Conservation (phyloP, 768 basidiomycete genomes). For the Amanita fuliginea region DNA sequence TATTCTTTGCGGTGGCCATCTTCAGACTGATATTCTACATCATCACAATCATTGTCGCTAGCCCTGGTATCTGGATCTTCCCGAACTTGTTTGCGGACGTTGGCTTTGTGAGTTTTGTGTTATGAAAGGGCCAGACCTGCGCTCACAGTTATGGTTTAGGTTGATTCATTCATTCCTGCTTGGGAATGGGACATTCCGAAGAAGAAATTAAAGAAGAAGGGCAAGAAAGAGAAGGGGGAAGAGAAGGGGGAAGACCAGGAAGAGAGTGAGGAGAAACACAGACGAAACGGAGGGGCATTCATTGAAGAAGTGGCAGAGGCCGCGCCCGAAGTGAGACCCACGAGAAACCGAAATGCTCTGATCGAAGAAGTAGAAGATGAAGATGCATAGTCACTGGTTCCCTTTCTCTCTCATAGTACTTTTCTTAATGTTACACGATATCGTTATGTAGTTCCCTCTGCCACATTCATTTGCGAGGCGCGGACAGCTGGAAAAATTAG, state of each 20-base stretch:
- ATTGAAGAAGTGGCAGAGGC: slow-evolving; percentile 38
- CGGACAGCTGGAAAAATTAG: not conserved
- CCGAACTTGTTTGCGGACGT: slow-evolving; percentile 97
- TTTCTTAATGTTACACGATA: slow-evolving; percentile 2
- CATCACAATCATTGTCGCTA: slow-evolving; percentile 75
- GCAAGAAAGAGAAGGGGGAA: slow-evolving; percentile 32
- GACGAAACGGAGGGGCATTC: slow-evolving; percentile 29
- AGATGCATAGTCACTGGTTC: slow-evolving; percentile 14
- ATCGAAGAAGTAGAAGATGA: slow-evolving; percentile 36
- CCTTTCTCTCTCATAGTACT: not conserved
- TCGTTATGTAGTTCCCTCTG: not conserved
- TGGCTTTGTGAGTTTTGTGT: slow-evolving; percentile 70
- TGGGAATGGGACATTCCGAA: slow-evolving; percentile 96
- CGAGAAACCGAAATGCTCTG: slow-evolving; percentile 25
- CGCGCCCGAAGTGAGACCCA: slow-evolving; percentile 18
- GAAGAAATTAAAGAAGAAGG: slow-evolving; percentile 48
- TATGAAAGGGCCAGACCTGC: not conserved
- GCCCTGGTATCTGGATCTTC: slow-evolving; percentile 98
- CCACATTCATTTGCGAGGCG: not conserved
- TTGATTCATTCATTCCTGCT: slow-evolving; percentile 92
- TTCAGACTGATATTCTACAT: slow-evolving; percentile 90
- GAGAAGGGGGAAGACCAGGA: slow-evolving; percentile 11
- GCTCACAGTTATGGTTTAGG: slow-evolving; percentile 34
- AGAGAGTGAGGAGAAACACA: slow-evolving; percentile 31
- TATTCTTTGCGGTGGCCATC: slow-evolving; percentile 87